Evolutionary conservation across 177 flowering plant species (phyloP).

Genomic region (Telopea speciosissima): DNA sequence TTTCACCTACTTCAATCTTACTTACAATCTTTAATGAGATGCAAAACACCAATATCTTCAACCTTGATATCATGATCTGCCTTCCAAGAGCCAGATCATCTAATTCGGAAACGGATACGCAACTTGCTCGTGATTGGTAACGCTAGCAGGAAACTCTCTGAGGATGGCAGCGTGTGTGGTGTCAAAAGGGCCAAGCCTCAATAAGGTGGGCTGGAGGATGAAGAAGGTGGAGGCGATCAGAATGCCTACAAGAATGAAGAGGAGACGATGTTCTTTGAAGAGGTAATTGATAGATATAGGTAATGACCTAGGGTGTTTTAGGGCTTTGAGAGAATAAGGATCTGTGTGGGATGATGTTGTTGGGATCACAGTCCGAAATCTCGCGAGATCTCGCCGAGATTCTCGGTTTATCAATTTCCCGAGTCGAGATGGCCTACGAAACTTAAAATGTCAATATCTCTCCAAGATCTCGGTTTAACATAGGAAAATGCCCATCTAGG

Average conservation of each 20-base stretch:
- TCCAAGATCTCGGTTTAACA: too few relatives aligned
- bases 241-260: constrained; percentile 56
- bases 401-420: too few relatives aligned
- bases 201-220: constrained; percentile 49
- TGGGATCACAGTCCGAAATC: too few relatives aligned
- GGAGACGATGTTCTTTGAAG: constrained; percentile 51
- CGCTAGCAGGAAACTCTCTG: constrained; percentile 8
- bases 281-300: constrained; percentile 57
- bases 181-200: constrained; percentile 24
- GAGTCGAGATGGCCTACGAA: too few relatives aligned
- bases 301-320: constrained; percentile 47
- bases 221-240: constrained; percentile 61
- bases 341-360: neutral
- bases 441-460: too few relatives aligned
- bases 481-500: too few relatives aligned
- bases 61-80: constrained; percentile 40
- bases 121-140: constrained; percentile 5
- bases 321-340: constrained; percentile 45
- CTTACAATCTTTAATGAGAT: constrained; percentile 10
- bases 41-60: constrained; percentile 56
- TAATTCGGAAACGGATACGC: neutral
- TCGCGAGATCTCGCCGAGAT: too few relatives aligned
- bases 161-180: constrained; percentile 9
- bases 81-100: constrained; percentile 45
- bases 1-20: too few relatives aligned